Evolutionary conservation across 2,329 filamentous ascomycete genomes (phyloP).

Genomic region (Dactylellina sp.): DNA sequence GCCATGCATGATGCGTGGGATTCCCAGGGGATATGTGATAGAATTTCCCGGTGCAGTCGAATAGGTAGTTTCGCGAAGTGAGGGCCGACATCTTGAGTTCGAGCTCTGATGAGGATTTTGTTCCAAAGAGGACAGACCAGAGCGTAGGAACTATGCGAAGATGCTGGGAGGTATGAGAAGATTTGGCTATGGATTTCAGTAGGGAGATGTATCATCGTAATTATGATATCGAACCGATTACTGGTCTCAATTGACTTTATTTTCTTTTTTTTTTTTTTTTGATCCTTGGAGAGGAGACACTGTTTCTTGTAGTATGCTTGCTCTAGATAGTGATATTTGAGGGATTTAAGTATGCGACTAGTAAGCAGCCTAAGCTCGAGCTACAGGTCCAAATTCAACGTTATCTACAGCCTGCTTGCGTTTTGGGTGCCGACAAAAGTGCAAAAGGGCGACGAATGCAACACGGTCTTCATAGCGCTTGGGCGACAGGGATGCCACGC

Average conservation of each 20-base stretch:
- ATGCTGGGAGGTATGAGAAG: conserved; percentile 11
- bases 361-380: background rate
- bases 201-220: conserved; percentile 1
- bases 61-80: background rate
- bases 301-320: background rate
- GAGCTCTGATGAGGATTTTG: background rate
- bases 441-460: too few relatives aligned
- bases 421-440: too few relatives aligned
- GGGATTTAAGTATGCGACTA: background rate
- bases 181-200: conserved; percentile 30
- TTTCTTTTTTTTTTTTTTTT: too few relatives aligned
- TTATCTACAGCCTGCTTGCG: too few relatives aligned
- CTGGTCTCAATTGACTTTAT: too few relatives aligned
- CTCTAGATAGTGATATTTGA: background rate
- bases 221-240: background rate
- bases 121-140: background rate
- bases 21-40: conserved; percentile 8
- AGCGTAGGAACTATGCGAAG: background rate
- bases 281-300: too few relatives aligned
- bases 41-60: conserved; percentile 19
- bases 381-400: background rate
- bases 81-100: background rate
- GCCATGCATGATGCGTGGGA: conserved; percentile 14
- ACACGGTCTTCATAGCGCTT: too few relatives aligned
- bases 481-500: too few relatives aligned